These are phyloP conservation scores for Penicillium atrosanguineum DNA, from an alignment of 495 filamentous ascomycete species.

Conservation along the genomic window DNA sequence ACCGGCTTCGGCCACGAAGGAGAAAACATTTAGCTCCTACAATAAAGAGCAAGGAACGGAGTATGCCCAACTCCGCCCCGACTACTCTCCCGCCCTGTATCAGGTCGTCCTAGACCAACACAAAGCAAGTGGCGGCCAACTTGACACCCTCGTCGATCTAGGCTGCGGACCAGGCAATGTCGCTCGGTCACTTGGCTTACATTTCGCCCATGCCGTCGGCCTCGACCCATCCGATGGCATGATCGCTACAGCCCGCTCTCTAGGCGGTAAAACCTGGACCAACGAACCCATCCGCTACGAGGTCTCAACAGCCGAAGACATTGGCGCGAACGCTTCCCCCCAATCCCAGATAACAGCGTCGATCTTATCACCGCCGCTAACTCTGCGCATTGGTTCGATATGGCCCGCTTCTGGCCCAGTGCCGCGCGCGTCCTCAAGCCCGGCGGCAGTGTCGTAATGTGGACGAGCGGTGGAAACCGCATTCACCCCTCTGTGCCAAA, in stretches of 20 bases:
- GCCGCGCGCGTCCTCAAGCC: slow-evolving; percentile 51
- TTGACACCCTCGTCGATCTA: slow-evolving; percentile 49
- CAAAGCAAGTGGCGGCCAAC: slow-evolving; percentile 43
- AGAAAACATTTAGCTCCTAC: slow-evolving; percentile 47
- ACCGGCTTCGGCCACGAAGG: background rate
- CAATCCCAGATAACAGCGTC: slow-evolving; percentile 33
- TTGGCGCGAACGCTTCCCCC: slow-evolving; percentile 19
- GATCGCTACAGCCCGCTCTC: slow-evolving; percentile 44
- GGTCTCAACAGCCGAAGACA: slow-evolving; percentile 44
- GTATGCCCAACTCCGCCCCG: slow-evolving; percentile 42
- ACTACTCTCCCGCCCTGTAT: slow-evolving; percentile 45
- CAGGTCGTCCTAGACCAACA: slow-evolving; percentile 50
- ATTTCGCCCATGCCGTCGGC: slow-evolving; percentile 49
- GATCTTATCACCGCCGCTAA: slow-evolving; percentile 53
- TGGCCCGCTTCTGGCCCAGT: slow-evolving; percentile 49
- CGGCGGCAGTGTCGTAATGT: slow-evolving; percentile 56
- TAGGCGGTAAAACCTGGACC: slow-evolving; percentile 31
- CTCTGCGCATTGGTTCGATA: slow-evolving; percentile 62
- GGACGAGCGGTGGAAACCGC: slow-evolving; percentile 29
- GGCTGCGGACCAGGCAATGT: slow-evolving; percentile 56
- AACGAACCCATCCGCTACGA: slow-evolving; percentile 38
- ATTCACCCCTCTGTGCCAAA: slow-evolving; percentile 36
- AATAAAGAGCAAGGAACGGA: slow-evolving; percentile 37
- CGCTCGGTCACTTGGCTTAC: slow-evolving; percentile 31
- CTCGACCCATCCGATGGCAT: slow-evolving; percentile 53